phyloP scores from a whole-genome alignment of 139 green algal species.

The Nannochloris sp. region DNA sequence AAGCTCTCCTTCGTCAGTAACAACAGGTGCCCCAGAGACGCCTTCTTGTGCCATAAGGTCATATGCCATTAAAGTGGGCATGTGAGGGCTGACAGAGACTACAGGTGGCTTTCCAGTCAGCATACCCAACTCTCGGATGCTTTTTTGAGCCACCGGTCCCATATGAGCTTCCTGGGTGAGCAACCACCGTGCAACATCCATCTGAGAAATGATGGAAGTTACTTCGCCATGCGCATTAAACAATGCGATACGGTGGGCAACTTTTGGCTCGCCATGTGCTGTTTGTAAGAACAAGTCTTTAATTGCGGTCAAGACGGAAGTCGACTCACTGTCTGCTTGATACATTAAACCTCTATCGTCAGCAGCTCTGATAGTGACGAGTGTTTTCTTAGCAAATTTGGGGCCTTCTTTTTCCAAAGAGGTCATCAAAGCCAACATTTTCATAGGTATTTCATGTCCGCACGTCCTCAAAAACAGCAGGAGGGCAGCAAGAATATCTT shows the following conservation, averaged over 20 bases:
- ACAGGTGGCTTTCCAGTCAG: conserved; percentile 37
- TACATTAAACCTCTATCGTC: conserved; percentile 63
- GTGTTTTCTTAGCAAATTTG: conserved; percentile 40
- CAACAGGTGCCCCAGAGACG: conserved; percentile 52
- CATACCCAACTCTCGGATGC: conserved; percentile 31
- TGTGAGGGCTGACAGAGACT: conserved; percentile 42
- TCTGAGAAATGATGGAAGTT: conserved; percentile 47
- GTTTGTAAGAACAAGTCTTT: conserved; percentile 20
- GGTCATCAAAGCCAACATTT: conserved; percentile 73
- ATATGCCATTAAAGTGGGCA: conserved; percentile 60
- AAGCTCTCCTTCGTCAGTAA: conserved; percentile 43
- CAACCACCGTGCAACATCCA: conserved; percentile 19
- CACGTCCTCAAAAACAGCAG: conserved; percentile 12
- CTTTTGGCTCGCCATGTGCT: not conserved
- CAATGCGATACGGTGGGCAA: conserved; percentile 38
- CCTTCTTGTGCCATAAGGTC: conserved; percentile 41
- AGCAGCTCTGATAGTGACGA: conserved; percentile 53
- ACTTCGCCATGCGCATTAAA: conserved; percentile 65
- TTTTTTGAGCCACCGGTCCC: conserved; percentile 11
- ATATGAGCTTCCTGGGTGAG: conserved; percentile 18
- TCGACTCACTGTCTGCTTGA: conserved; percentile 32
- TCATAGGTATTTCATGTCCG: conserved; percentile 33
- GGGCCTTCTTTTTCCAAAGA: conserved; percentile 57
- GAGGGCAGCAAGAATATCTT: conserved; percentile 41
- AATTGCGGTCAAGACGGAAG: conserved; percentile 45